Percentiles rank a stretch among this genome's conserved stretches.
phyloP scores from a whole-genome alignment of 306 rosid species.

The Mucuna pruriens region DNA sequence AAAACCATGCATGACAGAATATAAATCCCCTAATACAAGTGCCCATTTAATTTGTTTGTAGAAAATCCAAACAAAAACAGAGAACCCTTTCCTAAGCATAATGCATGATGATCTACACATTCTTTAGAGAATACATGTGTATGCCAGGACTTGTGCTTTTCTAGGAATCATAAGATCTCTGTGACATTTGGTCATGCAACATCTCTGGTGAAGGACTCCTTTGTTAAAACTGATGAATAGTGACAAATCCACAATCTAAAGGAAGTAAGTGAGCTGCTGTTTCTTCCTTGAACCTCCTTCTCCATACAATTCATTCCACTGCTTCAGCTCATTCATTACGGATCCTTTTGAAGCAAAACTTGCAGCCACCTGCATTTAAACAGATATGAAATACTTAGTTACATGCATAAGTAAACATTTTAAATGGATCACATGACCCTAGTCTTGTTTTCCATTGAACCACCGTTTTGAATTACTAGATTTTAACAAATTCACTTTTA shows the following conservation, averaged over 20 bases:
- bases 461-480: background rate
- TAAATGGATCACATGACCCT: background rate
- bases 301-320: conserved; percentile 91
- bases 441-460: background rate
- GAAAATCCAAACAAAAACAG: conserved; percentile 30
- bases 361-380: conserved; percentile 74
- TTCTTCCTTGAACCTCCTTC: conserved; percentile 98
- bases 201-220: conserved; percentile 24
- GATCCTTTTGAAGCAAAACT: conserved; percentile 92
- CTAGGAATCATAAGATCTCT: conserved; percentile 25
- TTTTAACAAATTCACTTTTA: background rate
- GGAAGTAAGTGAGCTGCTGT: conserved; percentile 90
- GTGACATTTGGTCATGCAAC: background rate
- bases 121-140: background rate
- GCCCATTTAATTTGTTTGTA: conserved; percentile 29
- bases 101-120: conserved; percentile 33
- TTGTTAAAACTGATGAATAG: conserved; percentile 29
- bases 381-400: conserved; percentile 11
- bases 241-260: conserved; percentile 52
- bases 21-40: conserved; percentile 34
- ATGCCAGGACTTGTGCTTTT: conserved; percentile 15
- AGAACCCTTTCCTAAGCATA: conserved; percentile 47
- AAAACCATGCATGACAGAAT: conserved; percentile 48
- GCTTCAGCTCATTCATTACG: conserved; percentile 84
- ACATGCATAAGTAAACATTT: background rate